phyloP scores from a whole-genome alignment of 805 yeast species.

The Suhomyces sp. region DNA sequence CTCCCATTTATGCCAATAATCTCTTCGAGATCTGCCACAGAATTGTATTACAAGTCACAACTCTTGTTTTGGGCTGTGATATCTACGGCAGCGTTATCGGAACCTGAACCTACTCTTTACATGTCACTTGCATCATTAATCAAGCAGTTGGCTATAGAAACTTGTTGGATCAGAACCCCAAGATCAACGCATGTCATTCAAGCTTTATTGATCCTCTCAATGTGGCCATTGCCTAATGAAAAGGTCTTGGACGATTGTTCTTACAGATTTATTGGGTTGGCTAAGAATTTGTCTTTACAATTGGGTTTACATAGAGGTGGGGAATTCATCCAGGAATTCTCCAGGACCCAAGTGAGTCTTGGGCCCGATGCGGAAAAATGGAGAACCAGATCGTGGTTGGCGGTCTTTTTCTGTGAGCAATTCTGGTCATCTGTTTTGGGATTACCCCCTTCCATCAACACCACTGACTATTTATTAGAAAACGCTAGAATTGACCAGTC shows the following conservation, averaged over 20 bases:
- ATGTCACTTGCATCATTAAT: constrained; percentile 72
- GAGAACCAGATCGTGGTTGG: constrained; percentile 92
- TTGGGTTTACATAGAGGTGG: constrained; percentile 86
- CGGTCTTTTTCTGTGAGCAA: constrained; percentile 83
- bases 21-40: constrained; percentile 66
- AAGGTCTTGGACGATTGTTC: constrained; percentile 91
- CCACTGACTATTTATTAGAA: constrained; percentile 76
- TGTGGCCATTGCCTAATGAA: constrained; percentile 92
- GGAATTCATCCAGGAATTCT: constrained; percentile 84
- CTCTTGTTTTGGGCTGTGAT: constrained; percentile 88
- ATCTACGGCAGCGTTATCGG: constrained; percentile 80
- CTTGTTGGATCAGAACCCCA: constrained; percentile 92
- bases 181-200: constrained; percentile 92
- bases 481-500: constrained; percentile 66
- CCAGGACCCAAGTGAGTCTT: constrained; percentile 82
- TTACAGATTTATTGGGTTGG: constrained; percentile 83
- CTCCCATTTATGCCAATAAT: constrained; percentile 80
- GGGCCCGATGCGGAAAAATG: constrained; percentile 87
- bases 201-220: constrained; percentile 77
- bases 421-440: constrained; percentile 89
- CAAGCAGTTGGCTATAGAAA: constrained; percentile 84
- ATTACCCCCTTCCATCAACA: constrained; percentile 79
- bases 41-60: constrained; percentile 79
- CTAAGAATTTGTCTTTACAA: constrained; percentile 80
- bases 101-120: constrained; percentile 83